Evolutionary conservation across 345 rosid species (phyloP).

Genomic region (Cardamine chenopodiifolia): DNA sequence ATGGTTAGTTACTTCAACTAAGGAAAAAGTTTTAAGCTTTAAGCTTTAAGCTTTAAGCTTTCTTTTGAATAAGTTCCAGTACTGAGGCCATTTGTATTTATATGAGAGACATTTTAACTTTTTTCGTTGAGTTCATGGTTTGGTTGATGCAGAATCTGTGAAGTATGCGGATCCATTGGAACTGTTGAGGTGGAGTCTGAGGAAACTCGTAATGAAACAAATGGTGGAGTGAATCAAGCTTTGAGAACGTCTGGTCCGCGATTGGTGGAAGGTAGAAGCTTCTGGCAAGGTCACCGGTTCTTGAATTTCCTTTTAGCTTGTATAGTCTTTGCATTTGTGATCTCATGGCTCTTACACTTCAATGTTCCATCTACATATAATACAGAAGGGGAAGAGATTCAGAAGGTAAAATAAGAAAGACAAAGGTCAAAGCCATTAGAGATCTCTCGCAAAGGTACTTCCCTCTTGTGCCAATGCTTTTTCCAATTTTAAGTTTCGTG

Average conservation of each 20-base stretch:
- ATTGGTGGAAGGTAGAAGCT: conserved; percentile 52
- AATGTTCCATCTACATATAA: conserved; percentile 59
- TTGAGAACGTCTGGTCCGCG: conserved; percentile 36
- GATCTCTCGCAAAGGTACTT: conserved; percentile 9
- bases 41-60: not conserved
- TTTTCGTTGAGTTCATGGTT: conserved; percentile 7
- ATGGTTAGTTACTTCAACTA: no score
- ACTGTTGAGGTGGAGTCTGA: conserved; percentile 51
- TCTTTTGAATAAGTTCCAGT: not conserved
- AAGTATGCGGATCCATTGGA: conserved; percentile 84
- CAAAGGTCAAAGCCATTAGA: not conserved
- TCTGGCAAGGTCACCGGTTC: conserved; percentile 85
- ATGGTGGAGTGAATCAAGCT: conserved; percentile 44
- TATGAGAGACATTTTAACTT: no score
- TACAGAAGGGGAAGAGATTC: conserved; percentile 5
- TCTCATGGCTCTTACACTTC: conserved; percentile 96
- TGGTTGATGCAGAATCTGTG: conserved; percentile 71
- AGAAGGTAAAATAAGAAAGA: not conserved
- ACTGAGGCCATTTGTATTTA: no score
- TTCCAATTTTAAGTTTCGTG: conserved; percentile 7
- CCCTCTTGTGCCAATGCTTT: conserved; percentile 32
- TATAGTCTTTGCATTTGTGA: conserved; percentile 91
- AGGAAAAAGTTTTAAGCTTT: no score
- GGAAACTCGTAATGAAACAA: conserved; percentile 53
- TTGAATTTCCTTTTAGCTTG: conserved; percentile 87